phyloP scores from a whole-genome alignment of 106 monocot genomes.

The Xerophyta viscosa region DNA sequence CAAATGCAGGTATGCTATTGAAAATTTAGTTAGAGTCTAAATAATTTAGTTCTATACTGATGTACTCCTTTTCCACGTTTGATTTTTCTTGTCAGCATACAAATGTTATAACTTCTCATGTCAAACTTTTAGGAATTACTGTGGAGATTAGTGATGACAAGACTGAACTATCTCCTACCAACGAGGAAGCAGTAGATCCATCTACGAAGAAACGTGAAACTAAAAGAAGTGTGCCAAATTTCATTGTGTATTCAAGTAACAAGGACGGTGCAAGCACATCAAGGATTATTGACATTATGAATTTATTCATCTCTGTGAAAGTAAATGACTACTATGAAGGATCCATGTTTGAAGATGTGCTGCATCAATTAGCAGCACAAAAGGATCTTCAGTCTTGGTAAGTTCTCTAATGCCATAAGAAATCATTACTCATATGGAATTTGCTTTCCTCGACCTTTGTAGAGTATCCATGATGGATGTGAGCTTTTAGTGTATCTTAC shows the following conservation, averaged over 20 bases:
- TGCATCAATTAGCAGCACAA: slow-evolving; percentile 29
- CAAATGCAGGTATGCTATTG: neutral
- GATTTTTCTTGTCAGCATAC: neutral
- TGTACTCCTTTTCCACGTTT: no score
- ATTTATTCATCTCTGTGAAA: slow-evolving; percentile 13
- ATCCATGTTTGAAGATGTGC: slow-evolving; percentile 15
- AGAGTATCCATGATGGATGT: no score
- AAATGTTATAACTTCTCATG: neutral
- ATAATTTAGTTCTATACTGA: no score
- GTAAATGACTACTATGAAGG: slow-evolving; percentile 3
- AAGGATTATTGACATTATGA: slow-evolving; percentile 29
- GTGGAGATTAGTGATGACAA: neutral
- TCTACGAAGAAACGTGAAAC: neutral
- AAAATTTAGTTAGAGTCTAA: no score
- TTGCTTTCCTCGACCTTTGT: no score
- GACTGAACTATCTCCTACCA: neutral
- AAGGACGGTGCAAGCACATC: slow-evolving; percentile 33
- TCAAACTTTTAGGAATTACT: neutral
- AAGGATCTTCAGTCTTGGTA: slow-evolving; percentile 59
- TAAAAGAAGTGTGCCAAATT: slow-evolving; percentile 4
- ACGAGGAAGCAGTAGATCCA: neutral
- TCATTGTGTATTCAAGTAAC: slow-evolving; percentile 30
- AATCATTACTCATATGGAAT: no score
- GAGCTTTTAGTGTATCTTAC: no score
- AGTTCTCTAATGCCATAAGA: slow-evolving; percentile 25